Base-by-base conservation (phyloP, 192 early-diverging fungal species). In the Backusella liffmaniae region DNA sequence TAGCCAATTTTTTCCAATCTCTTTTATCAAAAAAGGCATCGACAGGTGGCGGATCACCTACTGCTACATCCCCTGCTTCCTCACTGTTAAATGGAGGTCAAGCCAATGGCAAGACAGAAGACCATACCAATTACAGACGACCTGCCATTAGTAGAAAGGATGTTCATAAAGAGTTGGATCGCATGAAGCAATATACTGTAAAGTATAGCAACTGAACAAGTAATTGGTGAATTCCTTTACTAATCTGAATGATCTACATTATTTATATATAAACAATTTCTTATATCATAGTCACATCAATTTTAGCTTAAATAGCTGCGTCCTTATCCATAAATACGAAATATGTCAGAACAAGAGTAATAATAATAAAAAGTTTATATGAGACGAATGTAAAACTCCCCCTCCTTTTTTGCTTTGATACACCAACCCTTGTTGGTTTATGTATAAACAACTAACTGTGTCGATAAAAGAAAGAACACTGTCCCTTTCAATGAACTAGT, bases 1-100 rank as follows among this genome's bases (percentile, higher is more conserved):
- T 97, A 23, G 91, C 92, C 23, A 93, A 93, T 77, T 98, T 97
- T 78, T 98, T 97, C 90, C 91, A 96, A 81, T 92, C 91, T 13
- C 86, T 98, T 68, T 87, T 95, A 44, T 88, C 85, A 7, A 87
- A 90, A 32, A 92, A 89, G 74, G 76, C 80, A 7, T 49, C 76
- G 6, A 70, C 72, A 18, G 70, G 74, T 30, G 53, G 70, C 16
- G 59, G 30, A 37, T 49, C 71, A 21, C 59, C 56, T 9, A 67
- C 59, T 18, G 26, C 41, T 1, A 59, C 67, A 9, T 49, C 67
- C 13, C 39, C 66, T 30, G 34, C 49, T 18, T 74, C 65, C 8
- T 23, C 62, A 0, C 30, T 65, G 10, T 34, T 74, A 30, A 74
- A 65, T 65, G 53, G 73, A 16, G 29, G 26, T 32, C 53, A 67